These are phyloP conservation scores for Coccomyxa sp. DNA, from an alignment of 139 green algal species.

Conservation along the genomic window DNA sequence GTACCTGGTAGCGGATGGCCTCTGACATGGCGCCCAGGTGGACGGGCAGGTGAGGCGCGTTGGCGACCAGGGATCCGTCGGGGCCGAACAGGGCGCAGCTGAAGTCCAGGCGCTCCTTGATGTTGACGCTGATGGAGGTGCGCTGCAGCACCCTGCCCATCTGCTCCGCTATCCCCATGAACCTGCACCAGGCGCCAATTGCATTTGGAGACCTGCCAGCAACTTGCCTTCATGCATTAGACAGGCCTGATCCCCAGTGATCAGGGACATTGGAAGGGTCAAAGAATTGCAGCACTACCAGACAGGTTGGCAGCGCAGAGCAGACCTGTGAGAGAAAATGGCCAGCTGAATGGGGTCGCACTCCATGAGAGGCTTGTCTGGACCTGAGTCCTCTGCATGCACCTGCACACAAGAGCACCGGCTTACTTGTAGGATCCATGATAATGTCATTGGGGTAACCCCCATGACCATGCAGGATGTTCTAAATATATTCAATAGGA, in stretches of 20 bases:
- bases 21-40: slow-evolving; percentile 96
- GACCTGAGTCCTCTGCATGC: not conserved
- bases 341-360: slow-evolving; percentile 91
- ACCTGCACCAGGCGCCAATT: slow-evolving; percentile 34
- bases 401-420: not conserved
- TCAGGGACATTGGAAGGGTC: no score
- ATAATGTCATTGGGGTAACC: not conserved
- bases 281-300: no score
- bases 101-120: slow-evolving; percentile 99
- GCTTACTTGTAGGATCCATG: no score
- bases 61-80: slow-evolving; percentile 90
- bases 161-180: slow-evolving; percentile 99
- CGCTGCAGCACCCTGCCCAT: slow-evolving; percentile 95
- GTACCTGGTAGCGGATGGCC: slow-evolving; percentile 87
- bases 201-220: no score
- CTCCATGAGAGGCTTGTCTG: slow-evolving; percentile 2
- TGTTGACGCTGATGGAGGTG: slow-evolving; percentile 93
- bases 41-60: slow-evolving; percentile 96
- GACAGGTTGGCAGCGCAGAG: not conserved
- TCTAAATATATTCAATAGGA: not conserved
- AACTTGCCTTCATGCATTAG: no score
- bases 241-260: no score
- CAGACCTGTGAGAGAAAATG: slow-evolving; percentile 88
- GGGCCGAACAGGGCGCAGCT: slow-evolving; percentile 89
- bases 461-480: not conserved